Evolutionary conservation across 805 yeast species (phyloP), one percentile per base, ranked within the genome.

Genomic region (Candida silvicultrix): DNA sequence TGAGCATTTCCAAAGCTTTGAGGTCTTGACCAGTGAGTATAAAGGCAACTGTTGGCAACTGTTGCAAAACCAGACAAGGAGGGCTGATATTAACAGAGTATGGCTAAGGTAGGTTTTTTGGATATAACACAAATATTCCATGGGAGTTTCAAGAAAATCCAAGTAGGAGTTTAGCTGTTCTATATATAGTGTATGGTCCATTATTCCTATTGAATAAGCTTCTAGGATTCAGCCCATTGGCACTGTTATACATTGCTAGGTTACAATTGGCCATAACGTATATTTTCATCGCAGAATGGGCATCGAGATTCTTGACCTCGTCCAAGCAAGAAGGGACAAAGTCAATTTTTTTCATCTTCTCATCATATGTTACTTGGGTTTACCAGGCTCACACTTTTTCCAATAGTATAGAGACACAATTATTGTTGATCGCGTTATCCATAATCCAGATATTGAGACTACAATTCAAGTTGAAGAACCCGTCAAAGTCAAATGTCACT

Each of bases 1-100:
- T 70, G 99, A 94, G 67, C 97, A 90, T 62, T 87, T 88, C 62
- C 99, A 95, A 62, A 78, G 83, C n/a, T 76, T 95, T 41, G 95
- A 89, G 61, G 83, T 85, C 0, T 58, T 92, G 21, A 71, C 81
- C 12, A 60, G 64, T 55, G 60, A 63, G 56, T 50, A 40, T 4
- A 34, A 9, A 18, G 9, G n/a, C n/a, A n/a, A n/a, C n/a, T n/a
- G n/a, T n/a, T n/a, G n/a, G n/a, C n/a, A n/a, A n/a, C n/a, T n/a
- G n/a, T n/a, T n/a, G n/a, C n/a, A n/a, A n/a, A n/a, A n/a, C n/a
- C n/a, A n/a, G n/a, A n/a, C n/a, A n/a, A n/a, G n/a, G n/a, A n/a
- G n/a, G n/a, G n/a, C n/a, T n/a, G n/a, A n/a, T n/a, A n/a, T n/a
- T n/a, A n/a, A n/a, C n/a, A n/a, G 25, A 23, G 5, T 23, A 9